Evolutionary conservation across 805 yeast species (phyloP).

Genomic region (Kuraishia piskuri): DNA sequence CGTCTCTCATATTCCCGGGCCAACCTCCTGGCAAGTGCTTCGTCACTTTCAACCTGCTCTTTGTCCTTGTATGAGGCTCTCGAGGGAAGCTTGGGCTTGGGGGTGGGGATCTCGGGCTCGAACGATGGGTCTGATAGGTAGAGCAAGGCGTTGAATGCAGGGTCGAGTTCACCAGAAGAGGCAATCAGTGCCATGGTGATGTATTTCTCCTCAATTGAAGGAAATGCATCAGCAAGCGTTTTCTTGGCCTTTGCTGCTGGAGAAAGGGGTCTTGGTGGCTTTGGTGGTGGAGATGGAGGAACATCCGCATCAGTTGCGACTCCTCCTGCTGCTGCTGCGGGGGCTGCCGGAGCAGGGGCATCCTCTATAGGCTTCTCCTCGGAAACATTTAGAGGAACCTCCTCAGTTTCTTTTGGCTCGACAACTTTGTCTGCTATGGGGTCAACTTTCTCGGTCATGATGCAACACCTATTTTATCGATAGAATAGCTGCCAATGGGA

Average conservation of each 20-base stretch:
- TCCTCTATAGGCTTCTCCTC: not conserved
- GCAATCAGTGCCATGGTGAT: constrained; percentile 81
- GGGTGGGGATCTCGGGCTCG: constrained; percentile 41
- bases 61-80: constrained; percentile 22
- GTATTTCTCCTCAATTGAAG: constrained; percentile 60
- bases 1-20: constrained; percentile 48
- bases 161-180: constrained; percentile 68
- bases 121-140: constrained; percentile 67
- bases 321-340: not conserved
- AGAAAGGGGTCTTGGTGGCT: constrained; percentile 54
- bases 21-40: constrained; percentile 69
- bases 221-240: constrained; percentile 80
- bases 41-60: constrained; percentile 63
- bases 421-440: not conserved
- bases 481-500: too few relatives aligned
- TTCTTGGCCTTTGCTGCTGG: constrained; percentile 45
- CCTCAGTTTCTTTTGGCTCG: not conserved
- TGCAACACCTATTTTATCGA: not conserved
- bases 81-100: constrained; percentile 25
- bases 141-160: constrained; percentile 82
- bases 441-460: not conserved
- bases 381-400: too few relatives aligned
- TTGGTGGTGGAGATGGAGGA: constrained; percentile 29
- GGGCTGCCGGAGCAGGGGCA: not conserved
- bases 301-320: constrained; percentile 1